A percentile compares a stretch with the other conserved stretches of the same genome.
phyloP scores from a whole-genome alignment of 257 asterid species.

The Paulownia fortunei region DNA sequence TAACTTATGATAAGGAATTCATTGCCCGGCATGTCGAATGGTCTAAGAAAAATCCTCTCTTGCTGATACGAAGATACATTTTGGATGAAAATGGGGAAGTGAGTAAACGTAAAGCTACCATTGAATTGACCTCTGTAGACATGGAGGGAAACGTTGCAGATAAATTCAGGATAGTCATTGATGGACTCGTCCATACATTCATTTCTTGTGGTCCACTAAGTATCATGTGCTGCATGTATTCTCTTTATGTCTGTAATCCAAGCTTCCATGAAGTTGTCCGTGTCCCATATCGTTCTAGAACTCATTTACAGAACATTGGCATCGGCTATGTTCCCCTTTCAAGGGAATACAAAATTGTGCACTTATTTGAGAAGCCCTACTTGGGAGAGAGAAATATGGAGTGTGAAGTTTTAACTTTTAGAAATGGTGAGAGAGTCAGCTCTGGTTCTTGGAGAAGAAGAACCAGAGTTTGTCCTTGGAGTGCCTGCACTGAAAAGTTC shows the following conservation, averaged over 20 bases:
- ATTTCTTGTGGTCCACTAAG: slow-evolving; percentile 14
- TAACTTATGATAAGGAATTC: neutral
- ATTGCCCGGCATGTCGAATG: neutral
- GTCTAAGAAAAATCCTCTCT: neutral
- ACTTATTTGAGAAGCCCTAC: neutral
- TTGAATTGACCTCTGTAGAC: slow-evolving; percentile 2
- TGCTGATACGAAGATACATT: neutral
- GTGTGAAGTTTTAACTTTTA: slow-evolving; percentile 4
- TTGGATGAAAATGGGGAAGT: neutral
- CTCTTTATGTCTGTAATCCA: slow-evolving; percentile 22
- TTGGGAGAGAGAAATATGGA: neutral
- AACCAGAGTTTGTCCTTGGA: neutral
- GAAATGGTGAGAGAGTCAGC: neutral
- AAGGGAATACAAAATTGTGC: slow-evolving; percentile 4
- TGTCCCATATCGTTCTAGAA: slow-evolving; percentile 9
- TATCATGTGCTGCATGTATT: slow-evolving; percentile 1
- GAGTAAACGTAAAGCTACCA: neutral
- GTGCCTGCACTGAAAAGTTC: neutral
- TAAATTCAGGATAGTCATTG: neutral
- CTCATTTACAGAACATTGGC: neutral
- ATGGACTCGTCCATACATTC: neutral
- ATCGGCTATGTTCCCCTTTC: neutral
- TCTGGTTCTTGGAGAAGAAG: neutral
- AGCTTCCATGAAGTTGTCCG: neutral
- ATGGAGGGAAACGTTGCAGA: slow-evolving; percentile 8